Evolutionary conservation across 306 rosid genomes (phyloP).

Genomic region (Abrus precatorius): DNA sequence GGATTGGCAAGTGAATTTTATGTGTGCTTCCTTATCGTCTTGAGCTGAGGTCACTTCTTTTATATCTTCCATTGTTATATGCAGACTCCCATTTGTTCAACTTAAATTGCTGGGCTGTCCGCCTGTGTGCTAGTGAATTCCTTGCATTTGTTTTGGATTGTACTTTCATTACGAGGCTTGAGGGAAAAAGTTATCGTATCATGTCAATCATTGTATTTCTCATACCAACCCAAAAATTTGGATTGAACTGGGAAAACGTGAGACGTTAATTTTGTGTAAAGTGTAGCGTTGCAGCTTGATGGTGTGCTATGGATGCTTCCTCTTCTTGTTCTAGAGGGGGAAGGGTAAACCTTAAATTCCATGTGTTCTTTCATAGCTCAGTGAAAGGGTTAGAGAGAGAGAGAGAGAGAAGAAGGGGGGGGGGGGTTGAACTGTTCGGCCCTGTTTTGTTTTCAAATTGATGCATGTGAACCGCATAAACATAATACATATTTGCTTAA

Average conservation of each 20-base stretch:
- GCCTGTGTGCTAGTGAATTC: slow-evolving; percentile 53
- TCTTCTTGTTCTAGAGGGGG: slow-evolving; percentile 13
- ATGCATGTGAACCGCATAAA: neutral
- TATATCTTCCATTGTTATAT: slow-evolving; percentile 45
- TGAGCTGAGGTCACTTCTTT: slow-evolving; percentile 49
- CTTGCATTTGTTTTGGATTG: slow-evolving; percentile 56
- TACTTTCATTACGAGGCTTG: slow-evolving; percentile 50
- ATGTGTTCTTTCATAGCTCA: slow-evolving; percentile 20
- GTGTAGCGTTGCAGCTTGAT: slow-evolving; percentile 37
- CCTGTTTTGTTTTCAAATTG: slow-evolving; percentile 15
- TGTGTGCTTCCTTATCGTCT: slow-evolving; percentile 45
- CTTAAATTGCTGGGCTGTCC: slow-evolving; percentile 50
- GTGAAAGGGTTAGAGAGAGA: neutral
- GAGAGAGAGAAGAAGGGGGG: neutral
- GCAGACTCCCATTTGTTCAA: slow-evolving; percentile 52
- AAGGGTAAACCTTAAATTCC: slow-evolving; percentile 19
- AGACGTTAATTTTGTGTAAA: slow-evolving; percentile 29
- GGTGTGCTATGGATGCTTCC: slow-evolving; percentile 18
- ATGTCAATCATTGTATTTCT: slow-evolving; percentile 26
- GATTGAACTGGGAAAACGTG: slow-evolving; percentile 39
- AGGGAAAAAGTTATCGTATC: slow-evolving; percentile 32
- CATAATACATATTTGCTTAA: neutral
- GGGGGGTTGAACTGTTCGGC: neutral
- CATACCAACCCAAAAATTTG: slow-evolving; percentile 36
- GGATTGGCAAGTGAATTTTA: slow-evolving; percentile 40